Evolutionary conservation across 208 protist genomes (phyloP).

Genomic region (Herpetomonas samuelpessoai): DNA sequence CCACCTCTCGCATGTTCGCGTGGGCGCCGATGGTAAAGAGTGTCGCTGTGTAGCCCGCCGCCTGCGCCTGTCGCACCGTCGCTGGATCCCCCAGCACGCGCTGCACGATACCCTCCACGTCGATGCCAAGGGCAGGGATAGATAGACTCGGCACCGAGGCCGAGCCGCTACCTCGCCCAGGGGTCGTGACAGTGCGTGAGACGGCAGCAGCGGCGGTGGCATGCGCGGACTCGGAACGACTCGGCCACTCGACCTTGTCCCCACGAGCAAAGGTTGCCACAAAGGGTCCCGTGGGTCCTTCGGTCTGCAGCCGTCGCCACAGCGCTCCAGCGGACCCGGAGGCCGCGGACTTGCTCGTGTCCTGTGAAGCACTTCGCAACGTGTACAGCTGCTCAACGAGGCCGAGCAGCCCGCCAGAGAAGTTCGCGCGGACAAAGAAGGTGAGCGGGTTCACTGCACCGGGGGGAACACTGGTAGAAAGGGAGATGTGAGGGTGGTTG

Average conservation of each 20-base stretch:
- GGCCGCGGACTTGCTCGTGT: not conserved
- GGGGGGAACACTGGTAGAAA: not conserved
- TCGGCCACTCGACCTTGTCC: not conserved
- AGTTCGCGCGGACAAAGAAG: not conserved
- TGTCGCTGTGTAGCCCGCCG: not conserved
- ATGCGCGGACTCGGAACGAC: not conserved
- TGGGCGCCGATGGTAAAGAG: not conserved
- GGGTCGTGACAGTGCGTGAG: not conserved
- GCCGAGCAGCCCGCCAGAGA: not conserved
- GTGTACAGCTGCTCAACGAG: not conserved
- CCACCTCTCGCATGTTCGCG: not conserved
- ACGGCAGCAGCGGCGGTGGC: not conserved
- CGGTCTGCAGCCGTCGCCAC: no score
- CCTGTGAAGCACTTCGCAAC: no score
- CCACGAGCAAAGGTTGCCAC: not conserved
- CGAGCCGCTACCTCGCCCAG: no score
- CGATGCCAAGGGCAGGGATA: not conserved
- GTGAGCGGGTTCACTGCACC: not conserved
- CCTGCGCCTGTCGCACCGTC: not conserved
- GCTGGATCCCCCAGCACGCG: not conserved
- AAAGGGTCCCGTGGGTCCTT: no score
- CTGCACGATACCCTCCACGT: not conserved
- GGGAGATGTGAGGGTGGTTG: no score
- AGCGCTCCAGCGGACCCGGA: not conserved
- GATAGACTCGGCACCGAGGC: not conserved